Evolutionary conservation across 306 rosid species (phyloP), one percentile per base, ranked within the genome.

Genomic region (Oemleria cerasiformis): DNA sequence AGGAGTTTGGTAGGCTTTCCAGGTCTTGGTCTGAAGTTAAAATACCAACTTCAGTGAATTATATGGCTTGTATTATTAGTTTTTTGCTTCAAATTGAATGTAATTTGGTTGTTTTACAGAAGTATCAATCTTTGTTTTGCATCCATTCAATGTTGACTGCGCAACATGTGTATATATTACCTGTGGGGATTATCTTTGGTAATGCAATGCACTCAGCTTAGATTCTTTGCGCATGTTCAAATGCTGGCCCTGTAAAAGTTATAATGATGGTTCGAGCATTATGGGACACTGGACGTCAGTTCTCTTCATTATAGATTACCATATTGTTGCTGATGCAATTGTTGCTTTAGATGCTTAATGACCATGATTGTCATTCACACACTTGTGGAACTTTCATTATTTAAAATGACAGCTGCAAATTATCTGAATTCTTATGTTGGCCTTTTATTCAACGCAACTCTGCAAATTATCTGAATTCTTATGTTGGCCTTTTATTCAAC

Each of bases 1-100:
- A 45, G 71, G 41, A 16, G 58, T 48, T 66, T 66, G 16, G 48
- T 16, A 25, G 71, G 71, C 43, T 63, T 66, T 17, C 17, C 11
- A 1, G 23, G 58, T 15, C 0, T 12, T 50, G 59, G 2, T 34
- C 17, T 9, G 45, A 30, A 19, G 17, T 40, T 15, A 38, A 60
- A 36, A 36, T 60, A 36, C 23, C 44, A 16, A 25, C n/a, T 58
- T 5, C 9, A 25, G 40, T 30, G 40, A 12, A 58, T 30, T 12
- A 8, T 57, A 5, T 25, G 39, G 40, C 40, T n/a, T 57, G 7
- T 4, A 55, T 21, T 55, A 55, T 20, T 30, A 30, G 36, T 30
- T 30, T 30, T 2, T 30, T 30, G 36, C 36, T 30, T 30, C 36
- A 30, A 30, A 30, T 30, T 30, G 36, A 30, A 30, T 30, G 36